phyloP scores from a whole-genome alignment of 1,284 basidiomycete genomes.

The Quambalaria eucalypti region DNA sequence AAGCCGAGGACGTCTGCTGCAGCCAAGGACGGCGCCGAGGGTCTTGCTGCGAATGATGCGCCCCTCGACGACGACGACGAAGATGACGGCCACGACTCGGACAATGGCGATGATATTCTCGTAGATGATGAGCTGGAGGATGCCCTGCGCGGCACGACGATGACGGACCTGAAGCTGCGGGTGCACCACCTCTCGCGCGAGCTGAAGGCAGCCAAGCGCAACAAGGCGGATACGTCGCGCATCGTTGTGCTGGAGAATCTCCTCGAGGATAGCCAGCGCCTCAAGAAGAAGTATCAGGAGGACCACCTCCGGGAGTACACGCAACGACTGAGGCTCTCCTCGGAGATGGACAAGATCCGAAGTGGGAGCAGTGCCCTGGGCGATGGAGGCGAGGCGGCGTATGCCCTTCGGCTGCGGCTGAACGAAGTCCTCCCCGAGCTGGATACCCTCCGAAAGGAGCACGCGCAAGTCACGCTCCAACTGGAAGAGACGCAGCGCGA shows the following conservation, averaged over 20 bases:
- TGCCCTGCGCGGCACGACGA: conserved; percentile 71
- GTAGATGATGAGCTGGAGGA: conserved; percentile 75
- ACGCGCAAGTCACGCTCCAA: conserved; percentile 61
- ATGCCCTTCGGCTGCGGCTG: conserved; percentile 73
- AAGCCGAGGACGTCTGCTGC: too few relatives aligned
- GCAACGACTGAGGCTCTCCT: conserved; percentile 69
- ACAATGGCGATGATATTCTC: conserved; percentile 48
- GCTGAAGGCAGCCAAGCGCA: conserved; percentile 63
- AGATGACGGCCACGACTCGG: conserved; percentile 13
- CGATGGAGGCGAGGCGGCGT: conserved; percentile 67
- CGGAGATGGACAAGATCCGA: conserved; percentile 76
- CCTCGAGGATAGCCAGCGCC: conserved; percentile 77
- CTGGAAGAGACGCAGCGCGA: conserved; percentile 77
- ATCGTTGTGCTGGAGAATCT: conserved; percentile 77
- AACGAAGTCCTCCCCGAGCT: conserved; percentile 79
- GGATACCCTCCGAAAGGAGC: conserved; percentile 66
- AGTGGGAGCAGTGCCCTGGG: conserved; percentile 43
- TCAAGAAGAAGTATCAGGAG: conserved; percentile 77
- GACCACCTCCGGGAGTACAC: conserved; percentile 79
- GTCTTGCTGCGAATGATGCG: conserved; percentile 19
- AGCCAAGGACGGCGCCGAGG: conserved; percentile 33
- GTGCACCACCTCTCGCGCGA: conserved; percentile 74
- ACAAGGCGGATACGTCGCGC: conserved; percentile 65
- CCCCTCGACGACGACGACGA: conserved; percentile 13
- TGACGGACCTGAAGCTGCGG: conserved; percentile 72